Conservation (phyloP, 768 basidiomycete species). For the Myochromella boudieri region DNA sequence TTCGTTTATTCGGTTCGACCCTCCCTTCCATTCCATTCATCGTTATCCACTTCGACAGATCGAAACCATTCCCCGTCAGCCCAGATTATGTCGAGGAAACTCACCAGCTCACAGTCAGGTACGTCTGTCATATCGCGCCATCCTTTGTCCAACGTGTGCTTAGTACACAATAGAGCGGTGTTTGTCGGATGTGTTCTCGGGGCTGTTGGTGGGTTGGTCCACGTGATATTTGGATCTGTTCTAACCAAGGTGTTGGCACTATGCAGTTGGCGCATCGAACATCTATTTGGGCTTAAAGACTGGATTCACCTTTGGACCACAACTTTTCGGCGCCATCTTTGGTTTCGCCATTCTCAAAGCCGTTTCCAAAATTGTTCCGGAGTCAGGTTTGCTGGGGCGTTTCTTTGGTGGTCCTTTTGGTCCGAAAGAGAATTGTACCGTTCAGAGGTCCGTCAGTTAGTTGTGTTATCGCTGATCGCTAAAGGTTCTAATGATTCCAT, state of each 20-base stretch:
- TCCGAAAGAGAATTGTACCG: conserved; percentile 67
- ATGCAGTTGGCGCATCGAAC: conserved; percentile 53
- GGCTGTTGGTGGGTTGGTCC: conserved; percentile 33
- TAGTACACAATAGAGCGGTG: conserved; percentile 33
- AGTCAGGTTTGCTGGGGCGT: conserved; percentile 41
- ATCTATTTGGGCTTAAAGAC: conserved; percentile 72
- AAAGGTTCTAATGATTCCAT: not conserved
- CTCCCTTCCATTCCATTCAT: not conserved
- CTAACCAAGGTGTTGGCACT: not conserved
- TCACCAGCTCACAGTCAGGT: conserved; percentile 52
- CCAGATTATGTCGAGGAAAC: conserved; percentile 46
- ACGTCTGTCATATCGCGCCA: conserved; percentile 2
- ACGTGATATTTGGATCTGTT: not conserved
- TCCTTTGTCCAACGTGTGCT: not conserved
- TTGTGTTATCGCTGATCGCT: not conserved
- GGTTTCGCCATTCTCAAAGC: conserved; percentile 63
- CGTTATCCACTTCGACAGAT: conserved; percentile 19
- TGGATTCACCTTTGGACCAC: conserved; percentile 65
- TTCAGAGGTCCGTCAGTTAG: conserved; percentile 48
- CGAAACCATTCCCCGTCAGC: conserved; percentile 54
- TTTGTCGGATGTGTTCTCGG: conserved; percentile 52
- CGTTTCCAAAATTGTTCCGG: conserved; percentile 47
- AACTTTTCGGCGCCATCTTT: conserved; percentile 61
- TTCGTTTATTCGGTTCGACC: conserved; percentile 19
- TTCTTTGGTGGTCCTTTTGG: conserved; percentile 58